These are phyloP conservation scores for Staphylotrichum longicolle DNA, from an alignment of 495 filamentous ascomycete genomes.

Conservation along the genomic window DNA sequence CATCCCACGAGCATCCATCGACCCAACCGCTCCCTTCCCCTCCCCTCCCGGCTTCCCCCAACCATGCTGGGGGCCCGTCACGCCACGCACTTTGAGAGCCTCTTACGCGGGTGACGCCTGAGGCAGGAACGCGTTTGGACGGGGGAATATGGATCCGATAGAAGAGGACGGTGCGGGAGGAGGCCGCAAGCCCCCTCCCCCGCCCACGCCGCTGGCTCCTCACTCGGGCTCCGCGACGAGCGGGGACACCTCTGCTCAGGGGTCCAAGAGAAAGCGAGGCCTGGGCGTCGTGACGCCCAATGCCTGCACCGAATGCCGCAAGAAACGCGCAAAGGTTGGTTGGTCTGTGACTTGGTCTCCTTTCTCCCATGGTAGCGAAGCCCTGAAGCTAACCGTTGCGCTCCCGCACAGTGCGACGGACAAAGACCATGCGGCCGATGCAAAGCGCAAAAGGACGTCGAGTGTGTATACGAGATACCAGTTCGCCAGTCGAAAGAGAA, in stretches of 20 bases:
- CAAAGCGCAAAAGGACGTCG: conserved; percentile 44
- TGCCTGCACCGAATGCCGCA: conserved; percentile 57
- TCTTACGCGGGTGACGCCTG: neutral
- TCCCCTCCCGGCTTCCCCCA: neutral
- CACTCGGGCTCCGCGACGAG: conserved; percentile 9
- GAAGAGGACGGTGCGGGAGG: conserved; percentile 24
- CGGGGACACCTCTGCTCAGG: conserved; percentile 6
- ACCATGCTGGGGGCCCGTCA: conserved; percentile 21
- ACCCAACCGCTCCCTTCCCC: too few relatives aligned
- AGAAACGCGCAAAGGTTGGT: conserved; percentile 56
- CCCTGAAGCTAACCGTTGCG: neutral
- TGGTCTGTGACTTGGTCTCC: neutral
- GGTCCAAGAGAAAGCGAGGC: conserved; percentile 48
- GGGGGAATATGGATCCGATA: conserved; percentile 29
- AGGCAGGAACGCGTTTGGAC: neutral
- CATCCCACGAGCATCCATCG: too few relatives aligned
- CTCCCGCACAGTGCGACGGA: conserved; percentile 49
- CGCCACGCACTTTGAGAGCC: conserved; percentile 9
- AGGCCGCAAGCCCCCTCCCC: conserved; percentile 2
- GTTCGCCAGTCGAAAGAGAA: conserved; percentile 55
- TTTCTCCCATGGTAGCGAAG: neutral
- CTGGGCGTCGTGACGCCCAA: conserved; percentile 54
- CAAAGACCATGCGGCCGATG: conserved; percentile 53
- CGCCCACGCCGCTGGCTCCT: conserved; percentile 8
- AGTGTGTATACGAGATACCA: conserved; percentile 54